Base-by-base conservation (phyloP, 2,329 filamentous ascomycete genomes). In the Teratosphaeria viscida region DNA sequence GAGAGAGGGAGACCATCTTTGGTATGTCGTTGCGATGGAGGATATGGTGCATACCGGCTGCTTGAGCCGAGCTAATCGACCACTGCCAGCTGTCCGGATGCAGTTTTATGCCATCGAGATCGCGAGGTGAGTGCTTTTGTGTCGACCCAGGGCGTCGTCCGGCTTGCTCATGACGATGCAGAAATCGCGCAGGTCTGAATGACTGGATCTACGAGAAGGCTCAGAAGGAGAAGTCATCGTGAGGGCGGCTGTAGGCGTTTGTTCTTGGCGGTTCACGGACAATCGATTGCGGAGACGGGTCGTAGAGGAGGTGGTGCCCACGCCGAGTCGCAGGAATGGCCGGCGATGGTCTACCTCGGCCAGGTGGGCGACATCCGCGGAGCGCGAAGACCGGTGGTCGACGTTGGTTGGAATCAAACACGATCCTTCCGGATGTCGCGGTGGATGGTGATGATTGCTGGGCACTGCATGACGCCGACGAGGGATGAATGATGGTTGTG, bases 151-250 rank as follows among this genome's bases (percentile, higher is more conserved):
- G 29, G 19, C 29, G 43, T 61, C 62, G 56, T 60, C 34, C 19
- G 43, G 26, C 27, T 59, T 60, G 57, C 55, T 57, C 8, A 61
- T 62, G 43, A 55, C 37, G 11, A 67, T 71, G 58, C 61, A 86
- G 86, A 67, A 99, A 99, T 77, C 87, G 87, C 62, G 83, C 83
- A 58, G 92, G 92, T 32, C 77, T 97, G 60, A 99, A 99, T 71
- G 94, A 99, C 75, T 99, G 94, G 94, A 85, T 99, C 63, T 94
- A 92, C 75, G 92, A 97, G 77, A 82, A 89, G 73, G 84, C 86
- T 1, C 64, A 62, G 52, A 62, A 81, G 59, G 78, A 82, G 66
- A 82, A 82, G 73, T 74, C 70, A 70, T 67, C 65, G 34, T 69
- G 64, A 69, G 60, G 19, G n/a, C 6, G 56, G 32, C 43, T 35